Conservation (phyloP, 2,329 filamentous ascomycete species). For the Neofusicoccum sp. region DNA sequence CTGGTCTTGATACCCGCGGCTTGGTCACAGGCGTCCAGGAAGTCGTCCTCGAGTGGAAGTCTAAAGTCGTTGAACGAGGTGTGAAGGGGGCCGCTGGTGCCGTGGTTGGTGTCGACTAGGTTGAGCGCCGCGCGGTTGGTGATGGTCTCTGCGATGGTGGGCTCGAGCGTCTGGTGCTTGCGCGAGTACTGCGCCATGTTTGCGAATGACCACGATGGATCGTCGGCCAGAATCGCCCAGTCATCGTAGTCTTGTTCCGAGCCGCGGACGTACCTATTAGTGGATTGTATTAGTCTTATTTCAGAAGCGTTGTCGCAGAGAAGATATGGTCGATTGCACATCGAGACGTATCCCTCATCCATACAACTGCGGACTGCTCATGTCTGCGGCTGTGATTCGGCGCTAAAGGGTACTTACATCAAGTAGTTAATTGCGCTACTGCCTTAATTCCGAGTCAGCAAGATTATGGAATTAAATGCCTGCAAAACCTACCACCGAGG, state of each 20-base stretch:
- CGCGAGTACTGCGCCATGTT: slow-evolving; percentile 47
- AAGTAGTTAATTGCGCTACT: no score
- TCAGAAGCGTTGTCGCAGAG: no score
- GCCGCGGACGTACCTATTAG: slow-evolving; percentile 33
- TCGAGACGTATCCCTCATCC: no score
- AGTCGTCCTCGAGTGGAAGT: slow-evolving; percentile 25
- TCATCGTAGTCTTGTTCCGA: slow-evolving; percentile 18
- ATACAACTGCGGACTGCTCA: no score
- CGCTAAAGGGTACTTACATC: no score
- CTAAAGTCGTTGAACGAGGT: slow-evolving; percentile 37
- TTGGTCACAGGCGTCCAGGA: slow-evolving; percentile 28
- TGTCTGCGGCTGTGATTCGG: no score
- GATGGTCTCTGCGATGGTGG: slow-evolving; percentile 27
- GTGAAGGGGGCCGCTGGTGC: slow-evolving; percentile 33
- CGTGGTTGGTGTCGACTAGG: slow-evolving; percentile 26
- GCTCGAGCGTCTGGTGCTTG: slow-evolving; percentile 39
- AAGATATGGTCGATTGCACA: no score
- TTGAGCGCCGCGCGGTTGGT: slow-evolving; percentile 24
- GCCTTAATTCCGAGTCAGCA: no score
- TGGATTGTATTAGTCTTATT: no score
- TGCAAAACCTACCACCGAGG: no score
- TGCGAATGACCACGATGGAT: slow-evolving; percentile 44
- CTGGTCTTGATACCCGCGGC: slow-evolving; percentile 29
- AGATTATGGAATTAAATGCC: no score
- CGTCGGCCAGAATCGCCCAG: slow-evolving; percentile 15